These are phyloP conservation scores for Olyra latifolia DNA, from an alignment of 176 grass and related monocot species.

Conservation along the genomic window DNA sequence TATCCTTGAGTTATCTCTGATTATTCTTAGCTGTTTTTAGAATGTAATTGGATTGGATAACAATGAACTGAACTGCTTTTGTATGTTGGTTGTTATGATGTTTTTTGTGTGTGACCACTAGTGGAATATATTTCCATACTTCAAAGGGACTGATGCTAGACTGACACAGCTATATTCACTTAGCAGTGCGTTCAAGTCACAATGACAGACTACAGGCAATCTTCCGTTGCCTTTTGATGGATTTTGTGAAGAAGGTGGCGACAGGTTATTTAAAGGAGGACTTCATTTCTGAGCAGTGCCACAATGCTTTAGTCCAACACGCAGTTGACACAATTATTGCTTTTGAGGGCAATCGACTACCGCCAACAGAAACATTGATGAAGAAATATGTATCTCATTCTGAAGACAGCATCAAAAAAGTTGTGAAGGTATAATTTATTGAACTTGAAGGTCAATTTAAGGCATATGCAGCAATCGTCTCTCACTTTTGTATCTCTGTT, in stretches of 20 bases:
- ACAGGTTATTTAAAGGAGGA: slow-evolving; percentile 26
- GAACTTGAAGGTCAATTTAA: not conserved
- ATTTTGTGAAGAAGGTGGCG: slow-evolving; percentile 32
- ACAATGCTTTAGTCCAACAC: slow-evolving; percentile 20
- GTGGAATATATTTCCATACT: not conserved
- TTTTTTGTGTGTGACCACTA: not conserved
- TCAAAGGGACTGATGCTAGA: not conserved
- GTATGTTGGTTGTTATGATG: not conserved
- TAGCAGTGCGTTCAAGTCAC: not conserved
- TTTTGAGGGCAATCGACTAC: slow-evolving; percentile 16
- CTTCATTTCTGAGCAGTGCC: slow-evolving; percentile 10
- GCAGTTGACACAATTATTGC: slow-evolving; percentile 36
- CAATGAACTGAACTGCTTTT: not conserved
- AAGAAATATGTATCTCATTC: slow-evolving; percentile 19
- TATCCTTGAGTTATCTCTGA: not conserved
- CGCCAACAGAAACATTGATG: slow-evolving; percentile 8
- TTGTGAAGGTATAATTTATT: slow-evolving; percentile 36
- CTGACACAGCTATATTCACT: not conserved
- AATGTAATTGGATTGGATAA: not conserved
- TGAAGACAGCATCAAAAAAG: not conserved
- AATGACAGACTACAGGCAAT: not conserved
- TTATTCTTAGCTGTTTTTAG: not conserved
- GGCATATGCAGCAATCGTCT: not conserved
- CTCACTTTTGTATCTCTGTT: not conserved
- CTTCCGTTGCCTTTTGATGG: slow-evolving; percentile 13